phyloP scores from a whole-genome alignment of 2,329 filamentous ascomycete genomes.

The Zymoseptoria passerinii region DNA sequence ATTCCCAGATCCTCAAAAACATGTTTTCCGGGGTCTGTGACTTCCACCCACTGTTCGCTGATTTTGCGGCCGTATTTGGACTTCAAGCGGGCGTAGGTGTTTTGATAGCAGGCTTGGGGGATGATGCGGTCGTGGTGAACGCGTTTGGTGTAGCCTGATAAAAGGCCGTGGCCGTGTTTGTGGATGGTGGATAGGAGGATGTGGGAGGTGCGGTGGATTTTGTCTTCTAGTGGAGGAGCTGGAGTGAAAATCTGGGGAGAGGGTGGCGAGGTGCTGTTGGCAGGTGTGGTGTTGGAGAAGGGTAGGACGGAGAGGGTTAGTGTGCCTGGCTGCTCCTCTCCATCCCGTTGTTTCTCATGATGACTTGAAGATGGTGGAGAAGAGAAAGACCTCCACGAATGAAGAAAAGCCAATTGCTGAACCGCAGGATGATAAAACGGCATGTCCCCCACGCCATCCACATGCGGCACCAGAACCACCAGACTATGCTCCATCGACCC shows the following conservation, averaged over 20 bases:
- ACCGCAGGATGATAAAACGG: slow-evolving; percentile 86
- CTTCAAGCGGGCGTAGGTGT: slow-evolving; percentile 75
- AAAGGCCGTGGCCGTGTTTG: slow-evolving; percentile 63
- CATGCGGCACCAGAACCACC: slow-evolving; percentile 73
- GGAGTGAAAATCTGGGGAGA: slow-evolving; percentile 29
- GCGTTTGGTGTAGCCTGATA: slow-evolving; percentile 65
- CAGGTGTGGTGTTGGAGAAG: slow-evolving; percentile 8
- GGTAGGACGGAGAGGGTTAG: slow-evolving; percentile 11
- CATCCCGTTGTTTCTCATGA: too few species aligned
- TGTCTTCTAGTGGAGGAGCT: slow-evolving; percentile 42
- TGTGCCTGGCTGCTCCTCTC: background rate
- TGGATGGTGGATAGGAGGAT: slow-evolving; percentile 60
- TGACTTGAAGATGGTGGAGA: background rate
- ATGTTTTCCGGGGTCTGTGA: slow-evolving; percentile 80
- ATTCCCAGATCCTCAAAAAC: slow-evolving; percentile 93
- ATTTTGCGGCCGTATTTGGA: slow-evolving; percentile 64
- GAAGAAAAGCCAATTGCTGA: slow-evolving; percentile 64
- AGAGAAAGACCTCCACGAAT: slow-evolving; percentile 47
- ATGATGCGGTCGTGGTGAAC: slow-evolving; percentile 77
- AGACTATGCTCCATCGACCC: slow-evolving; percentile 39
- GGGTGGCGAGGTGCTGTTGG: too few species aligned
- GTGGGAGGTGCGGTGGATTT: slow-evolving; percentile 57
- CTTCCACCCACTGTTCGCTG: slow-evolving; percentile 72
- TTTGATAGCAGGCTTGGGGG: slow-evolving; percentile 67
- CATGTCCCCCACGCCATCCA: slow-evolving; percentile 50